Evolutionary conservation across 2,329 filamentous ascomycete species (phyloP).

Genomic region (Sclerotinia spermophila): DNA sequence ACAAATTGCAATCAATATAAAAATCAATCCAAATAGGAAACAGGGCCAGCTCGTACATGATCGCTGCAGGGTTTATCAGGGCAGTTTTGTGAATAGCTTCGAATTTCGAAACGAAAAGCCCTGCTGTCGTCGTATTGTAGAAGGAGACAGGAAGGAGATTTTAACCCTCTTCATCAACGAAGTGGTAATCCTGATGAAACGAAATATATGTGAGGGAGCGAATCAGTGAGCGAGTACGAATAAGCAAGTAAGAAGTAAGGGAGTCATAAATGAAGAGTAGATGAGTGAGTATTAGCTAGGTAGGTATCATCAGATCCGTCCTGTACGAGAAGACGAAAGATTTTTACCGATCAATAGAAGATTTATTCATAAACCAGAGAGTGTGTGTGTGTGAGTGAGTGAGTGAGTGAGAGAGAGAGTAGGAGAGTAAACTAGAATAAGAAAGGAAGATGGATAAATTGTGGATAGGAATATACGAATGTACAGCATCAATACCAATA

Average conservation of each 20-base stretch:
- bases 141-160: not conserved
- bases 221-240: not conserved
- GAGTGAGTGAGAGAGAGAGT: not conserved
- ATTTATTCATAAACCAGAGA: not conserved
- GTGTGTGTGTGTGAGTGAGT: not conserved
- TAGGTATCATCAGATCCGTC: not conserved
- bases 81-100: constrained; percentile 2
- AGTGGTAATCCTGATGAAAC: not conserved
- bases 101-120: not conserved
- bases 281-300: not conserved
- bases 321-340: not conserved
- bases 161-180: not conserved
- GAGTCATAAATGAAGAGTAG: not conserved
- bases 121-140: not conserved
- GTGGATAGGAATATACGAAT: not conserved
- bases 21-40: not conserved
- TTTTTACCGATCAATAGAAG: not conserved
- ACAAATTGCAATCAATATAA: constrained; percentile 4
- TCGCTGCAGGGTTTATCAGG: not conserved
- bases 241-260: not conserved
- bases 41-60: not conserved
- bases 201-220: not conserved
- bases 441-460: not conserved
- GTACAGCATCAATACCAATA: not conserved
- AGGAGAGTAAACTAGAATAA: not conserved